Base-by-base conservation (phyloP, 441 rosid species). In the Rhodomyrtus psidioides region DNA sequence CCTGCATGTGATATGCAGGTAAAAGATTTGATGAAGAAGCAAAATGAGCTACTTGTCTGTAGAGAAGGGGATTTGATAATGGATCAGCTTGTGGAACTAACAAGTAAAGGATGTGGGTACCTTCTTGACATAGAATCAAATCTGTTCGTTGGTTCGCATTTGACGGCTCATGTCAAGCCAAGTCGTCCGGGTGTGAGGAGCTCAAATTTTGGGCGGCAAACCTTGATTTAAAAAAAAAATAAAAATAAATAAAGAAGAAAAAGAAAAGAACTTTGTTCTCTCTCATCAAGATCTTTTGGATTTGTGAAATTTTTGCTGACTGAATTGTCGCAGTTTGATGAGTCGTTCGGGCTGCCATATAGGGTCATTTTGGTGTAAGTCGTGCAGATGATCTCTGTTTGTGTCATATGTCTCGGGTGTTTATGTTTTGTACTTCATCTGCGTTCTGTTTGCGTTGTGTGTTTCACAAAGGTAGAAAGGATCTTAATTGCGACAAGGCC, bases 101-200 rank as follows among this genome's bases (percentile, higher is more conserved):
- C 96, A 3, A 94, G 97, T 87, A 96, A 96, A 89, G 99, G 99
- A 87, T 97, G 98, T 46, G 99, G 99, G 1, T 96, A 99, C 89
- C 90, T 97, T 87, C 96, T 97, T 85, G 97, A 96, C 75, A 87
- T 93, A 55, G 95, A 95, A 34, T 34, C 34, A 34, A 34, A 34
- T 34, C 34, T 34, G 34, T 34, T 4, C 4, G 34, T 34, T 34
- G 34, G 34, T 34, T 34, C 34, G 34, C 34, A 34, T 34, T 4
- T 34, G 34, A 34, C 34, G 34, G 34, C 34, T 34, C 34, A 34
- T 34, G 34, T 34, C 4, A 34, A 34, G 34, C 34, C 34, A 34
- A 2, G 34, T 34, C 34, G 34, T 34, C 34, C 34, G 34, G 34
- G 34, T 34, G 34, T 34, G 34, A 4, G 34, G 34, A 34, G 34